Percentiles rank a stretch among this genome's conserved stretches.
Conservation (phyloP, 208 protist species). For the Naegleria gruberi region DNA sequence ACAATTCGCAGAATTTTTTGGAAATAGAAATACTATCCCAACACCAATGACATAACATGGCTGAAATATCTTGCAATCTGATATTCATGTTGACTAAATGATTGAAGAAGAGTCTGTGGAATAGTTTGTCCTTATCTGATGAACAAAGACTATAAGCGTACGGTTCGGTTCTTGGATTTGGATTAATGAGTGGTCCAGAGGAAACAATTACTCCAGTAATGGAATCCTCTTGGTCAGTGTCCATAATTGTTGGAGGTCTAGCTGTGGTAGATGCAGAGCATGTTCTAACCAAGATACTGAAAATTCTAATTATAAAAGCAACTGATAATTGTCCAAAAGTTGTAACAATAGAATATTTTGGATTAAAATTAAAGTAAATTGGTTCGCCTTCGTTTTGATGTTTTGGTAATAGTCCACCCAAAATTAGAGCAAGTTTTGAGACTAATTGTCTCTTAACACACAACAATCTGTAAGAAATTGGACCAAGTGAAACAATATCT, state of each 20-base stretch:
- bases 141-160: neutral
- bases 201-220: too few species aligned
- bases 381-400: neutral
- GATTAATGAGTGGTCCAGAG: too few species aligned
- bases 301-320: neutral
- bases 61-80: neutral
- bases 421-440: neutral
- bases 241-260: neutral
- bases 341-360: neutral
- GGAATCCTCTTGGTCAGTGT: neutral
- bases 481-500: neutral
- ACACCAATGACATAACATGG: neutral
- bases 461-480: neutral
- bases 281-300: neutral
- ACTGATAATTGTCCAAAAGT: neutral
- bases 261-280: neutral
- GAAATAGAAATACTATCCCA: neutral
- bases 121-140: neutral
- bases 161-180: neutral
- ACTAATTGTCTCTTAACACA: neutral
- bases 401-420: neutral
- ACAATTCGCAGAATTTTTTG: neutral
- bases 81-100: neutral
- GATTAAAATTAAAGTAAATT: neutral
- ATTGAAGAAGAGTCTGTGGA: neutral